These are phyloP conservation scores for Arthrinium puccinioides DNA, from an alignment of 2,329 filamentous ascomycete species.

Conservation along the genomic window DNA sequence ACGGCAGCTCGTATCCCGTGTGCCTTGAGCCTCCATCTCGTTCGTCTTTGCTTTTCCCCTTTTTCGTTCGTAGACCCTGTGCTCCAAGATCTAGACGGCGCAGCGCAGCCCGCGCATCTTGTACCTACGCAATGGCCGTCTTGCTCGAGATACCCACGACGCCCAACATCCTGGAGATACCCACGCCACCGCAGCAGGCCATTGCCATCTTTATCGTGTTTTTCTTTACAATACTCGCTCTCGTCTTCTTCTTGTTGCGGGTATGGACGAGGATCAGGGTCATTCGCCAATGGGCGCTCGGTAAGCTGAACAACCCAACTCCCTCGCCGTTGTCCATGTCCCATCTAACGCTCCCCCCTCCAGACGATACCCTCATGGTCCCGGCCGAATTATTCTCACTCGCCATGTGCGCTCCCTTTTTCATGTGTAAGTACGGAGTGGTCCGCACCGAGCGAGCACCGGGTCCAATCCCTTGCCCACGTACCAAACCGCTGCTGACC, in stretches of 20 bases:
- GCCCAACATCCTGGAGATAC: conserved; percentile 19
- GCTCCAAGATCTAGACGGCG: no score
- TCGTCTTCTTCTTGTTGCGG: conserved; percentile 17
- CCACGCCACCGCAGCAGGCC: conserved; percentile 23
- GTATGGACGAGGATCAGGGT: conserved; percentile 20
- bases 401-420: conserved; percentile 14
- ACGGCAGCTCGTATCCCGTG: no score
- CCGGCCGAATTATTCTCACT: conserved; percentile 14
- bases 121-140: conserved; percentile 4
- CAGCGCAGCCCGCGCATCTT: no score
- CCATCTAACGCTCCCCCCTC: not conserved
- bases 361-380: conserved; percentile 20
- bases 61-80: no score
- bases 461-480: not conserved
- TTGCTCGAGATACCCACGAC: conserved; percentile 9
- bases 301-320: conserved; percentile 11
- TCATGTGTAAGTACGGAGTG: conserved; percentile 20
- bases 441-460: no score
- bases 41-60: no score
- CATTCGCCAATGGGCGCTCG: conserved; percentile 15
- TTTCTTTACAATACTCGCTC: conserved; percentile 22
- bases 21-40: no score
- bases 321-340: conserved; percentile 1
- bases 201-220: conserved; percentile 22
- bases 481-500: not conserved